These are phyloP conservation scores for Chloroidium sp. DNA, from an alignment of 163 green algal species.

Conservation along the genomic window DNA sequence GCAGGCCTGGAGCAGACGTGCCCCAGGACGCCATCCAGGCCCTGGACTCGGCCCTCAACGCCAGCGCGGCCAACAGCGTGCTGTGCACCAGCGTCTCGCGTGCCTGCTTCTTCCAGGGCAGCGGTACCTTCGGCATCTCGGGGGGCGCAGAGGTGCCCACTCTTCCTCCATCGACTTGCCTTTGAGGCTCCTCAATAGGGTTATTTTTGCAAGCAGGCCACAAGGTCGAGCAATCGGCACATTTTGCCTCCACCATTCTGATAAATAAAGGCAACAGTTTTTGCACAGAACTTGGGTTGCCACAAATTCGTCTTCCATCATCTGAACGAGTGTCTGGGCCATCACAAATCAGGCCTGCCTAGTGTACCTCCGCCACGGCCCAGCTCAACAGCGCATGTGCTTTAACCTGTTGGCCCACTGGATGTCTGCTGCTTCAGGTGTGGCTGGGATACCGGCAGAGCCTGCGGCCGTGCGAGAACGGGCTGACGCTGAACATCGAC, in stretches of 20 bases:
- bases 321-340: too few relatives aligned
- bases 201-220: too few relatives aligned
- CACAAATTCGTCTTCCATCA: too few relatives aligned
- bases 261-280: too few relatives aligned
- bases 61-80: conserved; percentile 20
- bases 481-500: conserved; percentile 50
- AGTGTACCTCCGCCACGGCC: too few relatives aligned
- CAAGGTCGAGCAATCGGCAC: too few relatives aligned
- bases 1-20: conserved; percentile 9
- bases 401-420: neutral
- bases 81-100: conserved; percentile 26
- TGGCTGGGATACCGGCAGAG: conserved; percentile 48
- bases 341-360: too few relatives aligned
- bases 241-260: too few relatives aligned
- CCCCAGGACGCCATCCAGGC: conserved; percentile 40
- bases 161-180: neutral
- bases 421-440: conserved; percentile 16
- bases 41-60: conserved; percentile 44
- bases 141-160: conserved; percentile 24
- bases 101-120: conserved; percentile 41
- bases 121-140: neutral
- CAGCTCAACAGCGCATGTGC: neutral
- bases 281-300: too few relatives aligned
- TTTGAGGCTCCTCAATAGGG: neutral
- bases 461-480: conserved; percentile 29